phyloP scores from a whole-genome alignment of 1,139 yeast species.

The Tardiomyces depauwii region DNA sequence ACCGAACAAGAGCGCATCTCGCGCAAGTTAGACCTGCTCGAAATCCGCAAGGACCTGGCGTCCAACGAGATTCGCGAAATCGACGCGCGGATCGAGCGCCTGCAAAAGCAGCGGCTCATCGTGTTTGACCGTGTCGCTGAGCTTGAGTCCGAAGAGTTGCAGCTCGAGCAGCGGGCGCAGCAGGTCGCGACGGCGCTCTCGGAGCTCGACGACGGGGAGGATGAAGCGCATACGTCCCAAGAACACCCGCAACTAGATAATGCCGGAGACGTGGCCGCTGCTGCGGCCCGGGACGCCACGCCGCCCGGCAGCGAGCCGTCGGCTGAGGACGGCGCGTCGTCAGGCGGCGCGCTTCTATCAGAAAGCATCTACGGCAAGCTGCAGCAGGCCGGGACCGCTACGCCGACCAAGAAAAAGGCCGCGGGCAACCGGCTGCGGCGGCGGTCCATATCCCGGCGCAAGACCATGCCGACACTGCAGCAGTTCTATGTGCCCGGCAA shows the following conservation, averaged over 20 bases:
- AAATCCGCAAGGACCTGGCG: conserved; percentile 52
- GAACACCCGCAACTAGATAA: not conserved
- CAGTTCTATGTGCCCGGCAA: conserved; percentile 51
- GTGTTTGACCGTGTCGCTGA: conserved; percentile 47
- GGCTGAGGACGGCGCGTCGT: not conserved
- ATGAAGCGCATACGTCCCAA: not conserved
- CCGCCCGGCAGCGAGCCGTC: not conserved
- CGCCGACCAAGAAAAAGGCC: conserved; percentile 1
- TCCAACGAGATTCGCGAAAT: conserved; percentile 52
- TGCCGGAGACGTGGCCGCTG: not conserved
- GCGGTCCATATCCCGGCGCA: conserved; percentile 22
- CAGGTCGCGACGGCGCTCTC: not conserved
- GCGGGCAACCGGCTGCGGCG: conserved; percentile 4
- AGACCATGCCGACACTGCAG: conserved; percentile 48
- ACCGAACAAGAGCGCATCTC: conserved; percentile 31
- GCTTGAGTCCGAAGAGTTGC: conserved; percentile 47
- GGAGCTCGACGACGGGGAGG: not conserved
- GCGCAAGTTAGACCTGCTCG: conserved; percentile 42
- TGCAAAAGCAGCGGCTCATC: conserved; percentile 38
- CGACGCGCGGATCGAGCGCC: conserved; percentile 41
- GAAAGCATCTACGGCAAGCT: conserved; percentile 31
- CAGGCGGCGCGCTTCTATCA: conserved; percentile 18
- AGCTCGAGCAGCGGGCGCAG: conserved; percentile 27
- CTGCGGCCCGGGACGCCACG: not conserved
- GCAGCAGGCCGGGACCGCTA: conserved; percentile 10